phyloP scores from a whole-genome alignment of 345 rosid genomes.

The Brassica cretica region DNA sequence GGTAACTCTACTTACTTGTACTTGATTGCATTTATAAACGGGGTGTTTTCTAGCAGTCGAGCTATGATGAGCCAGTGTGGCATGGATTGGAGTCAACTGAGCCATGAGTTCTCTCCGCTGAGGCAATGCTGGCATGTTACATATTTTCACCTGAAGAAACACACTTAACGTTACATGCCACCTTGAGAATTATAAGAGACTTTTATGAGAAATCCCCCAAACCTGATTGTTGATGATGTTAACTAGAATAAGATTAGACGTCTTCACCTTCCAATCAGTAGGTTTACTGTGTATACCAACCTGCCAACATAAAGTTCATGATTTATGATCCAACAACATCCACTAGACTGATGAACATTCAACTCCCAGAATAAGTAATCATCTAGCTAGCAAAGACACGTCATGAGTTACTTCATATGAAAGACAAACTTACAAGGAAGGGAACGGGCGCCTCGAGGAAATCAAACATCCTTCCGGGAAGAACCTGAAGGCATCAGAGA shows the following conservation, averaged over 20 bases:
- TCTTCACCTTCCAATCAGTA: slow-evolving; percentile 71
- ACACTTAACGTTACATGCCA: slow-evolving; percentile 13
- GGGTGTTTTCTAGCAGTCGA: slow-evolving; percentile 69
- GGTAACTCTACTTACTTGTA: slow-evolving; percentile 56
- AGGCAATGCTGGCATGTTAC: slow-evolving; percentile 58
- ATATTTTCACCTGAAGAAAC: slow-evolving; percentile 42
- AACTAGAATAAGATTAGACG: slow-evolving; percentile 74
- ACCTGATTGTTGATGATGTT: slow-evolving; percentile 86
- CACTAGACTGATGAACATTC: slow-evolving; percentile 1
- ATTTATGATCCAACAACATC: not conserved
- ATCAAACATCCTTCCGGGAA: slow-evolving; percentile 85
- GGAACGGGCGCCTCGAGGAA: slow-evolving; percentile 99
- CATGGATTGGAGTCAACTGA: slow-evolving; percentile 74
- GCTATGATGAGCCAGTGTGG: slow-evolving; percentile 58
- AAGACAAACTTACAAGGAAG: slow-evolving; percentile 67
- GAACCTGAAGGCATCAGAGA: slow-evolving; percentile 52
- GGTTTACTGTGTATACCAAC: slow-evolving; percentile 82
- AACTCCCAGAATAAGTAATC: not conserved
- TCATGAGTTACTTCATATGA: not conserved
- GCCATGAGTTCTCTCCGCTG: slow-evolving; percentile 65
- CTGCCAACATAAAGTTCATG: slow-evolving; percentile 44
- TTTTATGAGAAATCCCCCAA: slow-evolving; percentile 10
- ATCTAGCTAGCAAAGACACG: slow-evolving; percentile 4
- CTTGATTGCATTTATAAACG: slow-evolving; percentile 79
- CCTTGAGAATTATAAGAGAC: slow-evolving; percentile 8